A percentile compares a stretch with the other conserved stretches of the same genome.
Conservation (phyloP, 2,329 filamentous ascomycete genomes). For the Corniculantispora saksenae region DNA sequence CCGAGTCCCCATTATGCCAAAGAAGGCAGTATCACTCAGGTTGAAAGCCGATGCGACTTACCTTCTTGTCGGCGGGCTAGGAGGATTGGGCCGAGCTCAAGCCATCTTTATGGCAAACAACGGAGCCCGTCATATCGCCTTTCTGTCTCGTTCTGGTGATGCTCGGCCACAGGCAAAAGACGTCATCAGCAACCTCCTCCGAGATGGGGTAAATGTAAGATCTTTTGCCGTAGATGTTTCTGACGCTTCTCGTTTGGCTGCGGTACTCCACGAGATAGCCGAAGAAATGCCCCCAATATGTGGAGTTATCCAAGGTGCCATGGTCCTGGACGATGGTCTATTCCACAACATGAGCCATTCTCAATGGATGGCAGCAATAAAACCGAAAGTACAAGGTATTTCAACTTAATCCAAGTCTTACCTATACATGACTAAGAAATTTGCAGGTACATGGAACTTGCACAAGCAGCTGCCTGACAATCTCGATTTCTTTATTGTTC, state of each 20-base stretch:
- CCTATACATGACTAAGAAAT: no score
- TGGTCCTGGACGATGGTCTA: slow-evolving; percentile 33
- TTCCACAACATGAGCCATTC: slow-evolving; percentile 30
- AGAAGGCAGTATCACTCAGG: slow-evolving; percentile 9
- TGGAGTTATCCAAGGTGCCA: slow-evolving; percentile 42
- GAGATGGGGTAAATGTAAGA: slow-evolving; percentile 19
- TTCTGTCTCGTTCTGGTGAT: slow-evolving; percentile 30
- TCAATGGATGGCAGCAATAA: slow-evolving; percentile 27
- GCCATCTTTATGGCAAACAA: slow-evolving; percentile 26
- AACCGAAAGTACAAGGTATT: slow-evolving; percentile 35
- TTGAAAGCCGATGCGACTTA: slow-evolving; percentile 25
- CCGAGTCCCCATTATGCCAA: slow-evolving; percentile 26
- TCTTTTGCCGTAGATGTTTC: slow-evolving; percentile 35
- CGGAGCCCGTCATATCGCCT: slow-evolving; percentile 32
- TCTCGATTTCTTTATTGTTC: slow-evolving; percentile 41
- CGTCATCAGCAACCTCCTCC: slow-evolving; percentile 24
- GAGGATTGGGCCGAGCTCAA: slow-evolving; percentile 30
- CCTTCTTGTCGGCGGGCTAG: slow-evolving; percentile 31
- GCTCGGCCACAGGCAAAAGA: slow-evolving; percentile 20
- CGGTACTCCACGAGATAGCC: slow-evolving; percentile 17
- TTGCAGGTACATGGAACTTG: neutral
- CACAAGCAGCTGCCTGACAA: neutral
- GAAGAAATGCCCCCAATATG: slow-evolving; percentile 30
- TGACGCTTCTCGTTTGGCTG: slow-evolving; percentile 28
- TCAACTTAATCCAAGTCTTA: no score